A percentile compares a stretch with the other conserved stretches of the same genome.
These are phyloP conservation scores for Pseudogymnoascus sp. DNA, from an alignment of 2,329 filamentous ascomycete species.

Conservation along the genomic window DNA sequence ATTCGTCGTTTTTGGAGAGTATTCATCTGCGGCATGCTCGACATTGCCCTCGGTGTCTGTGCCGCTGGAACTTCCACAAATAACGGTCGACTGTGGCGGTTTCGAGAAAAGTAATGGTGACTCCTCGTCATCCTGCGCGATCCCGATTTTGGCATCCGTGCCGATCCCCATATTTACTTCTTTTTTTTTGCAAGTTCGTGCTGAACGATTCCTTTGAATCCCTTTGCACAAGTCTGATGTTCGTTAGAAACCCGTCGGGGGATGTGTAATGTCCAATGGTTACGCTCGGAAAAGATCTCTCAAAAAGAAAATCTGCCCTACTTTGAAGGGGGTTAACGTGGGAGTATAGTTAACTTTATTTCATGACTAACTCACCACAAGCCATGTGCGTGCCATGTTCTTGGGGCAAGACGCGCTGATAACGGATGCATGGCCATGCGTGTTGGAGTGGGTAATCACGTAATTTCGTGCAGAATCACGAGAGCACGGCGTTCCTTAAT, in stretches of 20 bases:
- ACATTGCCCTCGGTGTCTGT: not conserved
- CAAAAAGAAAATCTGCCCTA: not conserved
- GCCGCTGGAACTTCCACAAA: not conserved
- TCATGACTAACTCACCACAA: not conserved
- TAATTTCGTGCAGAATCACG: not conserved
- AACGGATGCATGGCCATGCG: not conserved
- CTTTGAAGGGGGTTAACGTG: not conserved
- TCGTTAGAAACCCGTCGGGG: not conserved
- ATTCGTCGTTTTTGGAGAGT: not conserved
- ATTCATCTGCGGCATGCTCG: not conserved
- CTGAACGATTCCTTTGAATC: not conserved
- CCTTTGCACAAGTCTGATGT: not conserved
- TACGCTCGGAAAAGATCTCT: not conserved
- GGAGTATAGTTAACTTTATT: not conserved
- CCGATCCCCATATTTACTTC: not conserved
- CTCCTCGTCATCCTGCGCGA: not conserved
- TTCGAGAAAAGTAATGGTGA: not conserved
- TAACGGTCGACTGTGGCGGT: not conserved
- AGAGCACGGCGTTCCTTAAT: not conserved
- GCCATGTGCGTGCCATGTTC: not conserved
- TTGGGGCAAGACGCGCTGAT: not conserved
- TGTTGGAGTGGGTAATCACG: not conserved
- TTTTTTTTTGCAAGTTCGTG: not conserved
- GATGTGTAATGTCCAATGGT: not conserved
- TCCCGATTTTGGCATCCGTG: not conserved